Percentiles rank a stretch among this genome's conserved stretches.
phyloP scores from a whole-genome alignment of 108 stramenopile species.

The Fistulifera pelliculosa region DNA sequence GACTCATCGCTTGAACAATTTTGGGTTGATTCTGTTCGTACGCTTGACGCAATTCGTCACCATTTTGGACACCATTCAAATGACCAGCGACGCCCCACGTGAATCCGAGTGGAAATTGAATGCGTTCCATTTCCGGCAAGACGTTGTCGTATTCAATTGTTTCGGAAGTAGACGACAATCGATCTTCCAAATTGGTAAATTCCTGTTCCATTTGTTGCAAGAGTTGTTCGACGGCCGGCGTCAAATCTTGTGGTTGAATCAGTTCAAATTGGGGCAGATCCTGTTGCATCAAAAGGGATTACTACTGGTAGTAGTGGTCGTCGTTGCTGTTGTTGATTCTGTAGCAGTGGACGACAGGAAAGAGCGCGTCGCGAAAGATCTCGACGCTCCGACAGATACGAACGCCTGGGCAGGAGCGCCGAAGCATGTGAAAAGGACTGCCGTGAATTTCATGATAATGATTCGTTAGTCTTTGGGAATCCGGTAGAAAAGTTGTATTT shows the following conservation, averaged over 20 bases:
- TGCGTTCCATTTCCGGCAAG: conserved; percentile 69
- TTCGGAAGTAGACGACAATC: conserved; percentile 12
- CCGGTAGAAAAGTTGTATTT: no score
- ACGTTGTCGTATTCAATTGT: conserved; percentile 46
- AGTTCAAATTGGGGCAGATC: conserved; percentile 78
- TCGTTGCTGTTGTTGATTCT: no score
- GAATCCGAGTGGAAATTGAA: conserved; percentile 66
- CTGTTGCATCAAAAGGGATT: conserved; percentile 48
- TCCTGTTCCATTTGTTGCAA: conserved; percentile 57
- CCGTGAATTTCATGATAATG: no score
- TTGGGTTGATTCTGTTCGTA: conserved; percentile 90
- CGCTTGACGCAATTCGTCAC: conserved; percentile 83
- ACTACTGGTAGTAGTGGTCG: no score
- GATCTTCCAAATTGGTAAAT: conserved; percentile 58
- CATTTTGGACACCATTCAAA: conserved; percentile 94
- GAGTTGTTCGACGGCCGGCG: conserved; percentile 70
- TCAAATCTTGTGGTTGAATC: conserved; percentile 72
- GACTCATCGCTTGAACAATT: conserved; percentile 82
- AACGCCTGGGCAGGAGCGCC: no score
- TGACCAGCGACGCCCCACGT: conserved; percentile 97
- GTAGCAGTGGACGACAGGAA: no score
- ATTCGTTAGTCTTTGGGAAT: no score
- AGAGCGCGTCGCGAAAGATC: no score
- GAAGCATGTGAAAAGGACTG: no score
- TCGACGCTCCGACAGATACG: no score